Evolutionary conservation across 176 grass and related monocot genomes (phyloP).

Genomic region (Eleusine coracana): DNA sequence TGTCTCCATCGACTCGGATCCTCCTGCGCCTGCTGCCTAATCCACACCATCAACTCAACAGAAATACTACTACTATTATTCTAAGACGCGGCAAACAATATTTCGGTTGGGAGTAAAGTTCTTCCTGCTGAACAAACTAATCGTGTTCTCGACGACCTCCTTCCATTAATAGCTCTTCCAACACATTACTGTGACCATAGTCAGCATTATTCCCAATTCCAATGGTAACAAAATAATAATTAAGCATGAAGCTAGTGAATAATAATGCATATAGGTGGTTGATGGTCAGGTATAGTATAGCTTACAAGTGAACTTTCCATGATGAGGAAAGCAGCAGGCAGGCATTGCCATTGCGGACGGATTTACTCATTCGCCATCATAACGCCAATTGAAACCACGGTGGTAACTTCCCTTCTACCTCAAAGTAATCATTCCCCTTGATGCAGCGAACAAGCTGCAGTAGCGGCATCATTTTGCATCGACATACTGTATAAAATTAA

Average conservation of each 20-base stretch:
- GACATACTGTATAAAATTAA: not conserved
- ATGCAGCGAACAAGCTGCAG: not conserved
- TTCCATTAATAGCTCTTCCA: not conserved
- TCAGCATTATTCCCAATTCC: not conserved
- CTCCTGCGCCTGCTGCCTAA: constrained; percentile 18
- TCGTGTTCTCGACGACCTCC: not conserved
- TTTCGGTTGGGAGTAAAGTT: not conserved
- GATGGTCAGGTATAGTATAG: constrained; percentile 1
- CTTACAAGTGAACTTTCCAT: constrained; percentile 51
- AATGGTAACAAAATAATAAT: not conserved
- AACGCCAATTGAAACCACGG: constrained; percentile 1
- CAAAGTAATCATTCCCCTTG: not conserved
- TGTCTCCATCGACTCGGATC: constrained; percentile 45
- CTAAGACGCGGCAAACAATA: not conserved
- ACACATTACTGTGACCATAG: not conserved
- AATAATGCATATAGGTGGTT: not conserved
- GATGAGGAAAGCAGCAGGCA: constrained; percentile 43
- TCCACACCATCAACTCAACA: not conserved
- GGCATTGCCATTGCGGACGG: constrained; percentile 4
- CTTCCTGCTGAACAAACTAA: not conserved
- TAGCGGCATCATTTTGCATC: not conserved
- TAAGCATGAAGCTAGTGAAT: not conserved
- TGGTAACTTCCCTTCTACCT: constrained; percentile 43
- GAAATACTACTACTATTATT: not conserved
- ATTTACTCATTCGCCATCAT: constrained; percentile 50